These are phyloP conservation scores for Closterium sp. DNA, from an alignment of 139 green algal species.

Conservation along the genomic window DNA sequence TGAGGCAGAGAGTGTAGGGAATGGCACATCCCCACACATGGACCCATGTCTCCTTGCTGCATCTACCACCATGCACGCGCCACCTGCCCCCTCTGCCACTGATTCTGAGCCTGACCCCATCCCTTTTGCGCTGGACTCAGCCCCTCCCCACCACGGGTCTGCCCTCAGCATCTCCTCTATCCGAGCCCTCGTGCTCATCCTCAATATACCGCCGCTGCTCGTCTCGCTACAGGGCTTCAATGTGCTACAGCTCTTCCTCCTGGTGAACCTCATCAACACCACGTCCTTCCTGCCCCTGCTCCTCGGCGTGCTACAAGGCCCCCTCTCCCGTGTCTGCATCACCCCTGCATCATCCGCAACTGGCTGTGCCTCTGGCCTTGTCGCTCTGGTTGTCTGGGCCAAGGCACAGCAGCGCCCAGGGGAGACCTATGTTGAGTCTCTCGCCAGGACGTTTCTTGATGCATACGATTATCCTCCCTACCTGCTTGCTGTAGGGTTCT, in stretches of 20 bases:
- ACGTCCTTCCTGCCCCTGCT: slow-evolving; percentile 68
- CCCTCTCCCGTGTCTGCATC: slow-evolving; percentile 6
- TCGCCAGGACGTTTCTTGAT: slow-evolving; percentile 13
- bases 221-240: slow-evolving; percentile 55
- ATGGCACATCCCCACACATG: too few species aligned
- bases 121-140: too few species aligned
- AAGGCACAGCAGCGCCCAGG: not conserved
- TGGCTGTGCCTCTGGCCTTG: not conserved
- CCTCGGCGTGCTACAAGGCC: slow-evolving; percentile 44
- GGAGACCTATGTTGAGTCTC: not conserved
- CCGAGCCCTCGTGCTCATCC: slow-evolving; percentile 62
- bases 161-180: slow-evolving; percentile 43
- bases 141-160: too few species aligned
- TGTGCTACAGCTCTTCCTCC: slow-evolving; percentile 75
- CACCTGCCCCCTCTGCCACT: not conserved
- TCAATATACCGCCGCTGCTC: slow-evolving; percentile 75
- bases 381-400: slow-evolving; percentile 21
- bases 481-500: slow-evolving; percentile 30
- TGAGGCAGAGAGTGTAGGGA: too few species aligned
- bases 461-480: slow-evolving; percentile 61
- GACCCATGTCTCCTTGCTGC: too few species aligned
- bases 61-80: not conserved
- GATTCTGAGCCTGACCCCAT: too few species aligned
- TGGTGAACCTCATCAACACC: slow-evolving; percentile 76
- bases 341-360: slow-evolving; percentile 15